phyloP scores from a whole-genome alignment of 352 stramenopile genomes.

The Pythium scleroteichum region DNA sequence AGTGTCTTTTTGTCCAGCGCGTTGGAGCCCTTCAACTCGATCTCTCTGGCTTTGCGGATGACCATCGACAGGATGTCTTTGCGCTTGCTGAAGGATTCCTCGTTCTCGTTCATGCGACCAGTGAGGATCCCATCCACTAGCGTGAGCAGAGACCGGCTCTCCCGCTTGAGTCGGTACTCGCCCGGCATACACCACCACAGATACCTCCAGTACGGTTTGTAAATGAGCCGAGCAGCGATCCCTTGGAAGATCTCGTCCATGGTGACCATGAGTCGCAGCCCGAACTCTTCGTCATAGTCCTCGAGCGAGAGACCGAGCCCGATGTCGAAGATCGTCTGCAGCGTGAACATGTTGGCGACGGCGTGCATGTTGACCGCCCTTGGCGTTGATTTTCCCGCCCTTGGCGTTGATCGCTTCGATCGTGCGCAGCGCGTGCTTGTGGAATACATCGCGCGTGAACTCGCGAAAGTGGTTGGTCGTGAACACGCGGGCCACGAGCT shows the following conservation, averaged over 20 bases:
- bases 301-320: constrained; percentile 45
- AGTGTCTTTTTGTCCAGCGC: constrained; percentile 39
- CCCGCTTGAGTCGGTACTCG: constrained; percentile 85
- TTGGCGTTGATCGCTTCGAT: constrained; percentile 14
- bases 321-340: constrained; percentile 59
- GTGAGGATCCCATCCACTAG: constrained; percentile 45
- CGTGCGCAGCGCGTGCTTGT: constrained; percentile 35
- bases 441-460: constrained; percentile 47
- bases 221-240: constrained; percentile 41
- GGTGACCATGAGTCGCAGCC: constrained; percentile 30
- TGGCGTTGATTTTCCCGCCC: constrained; percentile 12
- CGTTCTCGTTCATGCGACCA: constrained; percentile 34
- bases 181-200: constrained; percentile 59
- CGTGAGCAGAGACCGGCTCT: constrained; percentile 43
- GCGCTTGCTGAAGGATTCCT: constrained; percentile 28
- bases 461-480: constrained; percentile 53
- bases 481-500: constrained; percentile 87
- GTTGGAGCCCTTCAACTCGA: constrained; percentile 28
- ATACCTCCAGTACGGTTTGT: constrained; percentile 59
- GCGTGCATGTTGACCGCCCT: constrained; percentile 45
- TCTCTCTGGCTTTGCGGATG: constrained; percentile 48
- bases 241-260: constrained; percentile 52
- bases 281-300: constrained; percentile 29
- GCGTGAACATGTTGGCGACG: constrained; percentile 47
- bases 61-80: constrained; percentile 54